Evolutionary conservation across 1,139 yeast species (phyloP).

Genomic region (Taiozyma sp.): DNA sequence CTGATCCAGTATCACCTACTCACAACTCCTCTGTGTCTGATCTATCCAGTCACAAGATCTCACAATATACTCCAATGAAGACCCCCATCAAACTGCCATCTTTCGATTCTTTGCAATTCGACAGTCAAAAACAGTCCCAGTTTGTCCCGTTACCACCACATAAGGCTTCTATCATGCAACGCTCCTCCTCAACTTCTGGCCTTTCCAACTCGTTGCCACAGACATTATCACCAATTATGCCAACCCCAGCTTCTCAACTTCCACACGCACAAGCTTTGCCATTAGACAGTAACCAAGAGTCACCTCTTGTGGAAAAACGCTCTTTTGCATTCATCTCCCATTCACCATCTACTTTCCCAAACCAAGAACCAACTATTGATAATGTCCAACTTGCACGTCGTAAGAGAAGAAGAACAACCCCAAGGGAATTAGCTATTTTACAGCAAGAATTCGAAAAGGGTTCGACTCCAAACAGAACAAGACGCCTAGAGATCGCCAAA

Average conservation of each 20-base stretch:
- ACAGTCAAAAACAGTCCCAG: neutral
- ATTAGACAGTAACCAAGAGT: slow-evolving; percentile 4
- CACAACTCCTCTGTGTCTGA: slow-evolving; percentile 1
- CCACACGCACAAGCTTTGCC: slow-evolving; percentile 1
- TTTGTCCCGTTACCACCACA: slow-evolving; percentile 4
- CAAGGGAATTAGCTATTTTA: slow-evolving; percentile 72
- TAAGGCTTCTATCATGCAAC: slow-evolving; percentile 1
- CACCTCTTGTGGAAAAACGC: slow-evolving; percentile 28
- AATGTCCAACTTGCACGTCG: slow-evolving; percentile 88
- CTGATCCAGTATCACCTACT: slow-evolving; percentile 7
- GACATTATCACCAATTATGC: slow-evolving; percentile 5
- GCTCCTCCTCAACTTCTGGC: slow-evolving; percentile 10
- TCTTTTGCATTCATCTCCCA: slow-evolving; percentile 89
- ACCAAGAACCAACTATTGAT: slow-evolving; percentile 80
- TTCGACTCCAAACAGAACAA: slow-evolving; percentile 72
- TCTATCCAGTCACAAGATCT: slow-evolving; percentile 2
- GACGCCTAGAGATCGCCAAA: slow-evolving; percentile 70
- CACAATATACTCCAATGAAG: slow-evolving; percentile 2
- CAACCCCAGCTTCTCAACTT: slow-evolving; percentile 11
- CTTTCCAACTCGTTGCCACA: slow-evolving; percentile 1
- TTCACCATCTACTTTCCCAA: slow-evolving; percentile 80
- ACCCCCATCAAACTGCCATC: slow-evolving; percentile 24
- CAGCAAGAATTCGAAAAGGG: slow-evolving; percentile 74
- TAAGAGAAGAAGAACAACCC: slow-evolving; percentile 92
- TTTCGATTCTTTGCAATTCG: slow-evolving; percentile 19